Evolutionary conservation across 2,329 filamentous ascomycete genomes (phyloP), one percentile per base, ranked within the genome.

Genomic region (Ambrosiella beaveri): DNA sequence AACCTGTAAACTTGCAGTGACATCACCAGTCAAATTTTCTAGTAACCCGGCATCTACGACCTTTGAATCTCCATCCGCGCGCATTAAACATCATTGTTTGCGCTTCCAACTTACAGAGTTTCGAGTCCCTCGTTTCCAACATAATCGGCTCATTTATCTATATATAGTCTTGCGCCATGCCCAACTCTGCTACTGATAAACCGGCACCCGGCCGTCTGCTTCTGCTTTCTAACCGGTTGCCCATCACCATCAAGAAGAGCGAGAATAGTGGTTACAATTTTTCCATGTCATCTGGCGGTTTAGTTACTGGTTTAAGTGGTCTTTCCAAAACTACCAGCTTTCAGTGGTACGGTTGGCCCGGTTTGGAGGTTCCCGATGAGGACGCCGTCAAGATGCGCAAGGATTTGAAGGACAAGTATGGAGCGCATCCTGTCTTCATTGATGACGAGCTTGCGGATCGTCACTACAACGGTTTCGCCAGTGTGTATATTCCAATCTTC

Each of bases 321-420:
- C 74, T 97, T 60, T 85, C 87, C 65, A 96, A 96, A 72, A 86
- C 88, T 38, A 95, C 88, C 35, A 91, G 84, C 64, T 97, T 97
- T 71, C 87, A 93, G 70, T 98, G 93, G 93, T 97, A 97, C 71
- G 93, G 93, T 64, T 97, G 93, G 91, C 90, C 93, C 0, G 93
- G 93, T 41, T 73, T 95, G 54, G 88, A 97, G 70, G 82, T 97
- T 3, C 91, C 91, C 44, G 87, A 94, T 62, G 79, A 82, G 58
- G 91, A 97, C 70, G 79, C 87, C 49, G 75, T 78, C 1, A 76
- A 78, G 58, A 82, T 98, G 69, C 85, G 81, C 67, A 77, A 85
- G 66, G 82, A 85, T 63, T 74, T 97, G 66, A 86, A 88, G 72
- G 82, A 93, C 19, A 86, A 96, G 66, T 90, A 95, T 70, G 84